These are phyloP conservation scores for Yamadazyma kitorensis DNA, from an alignment of 805 yeast genomes.

Conservation along the genomic window DNA sequence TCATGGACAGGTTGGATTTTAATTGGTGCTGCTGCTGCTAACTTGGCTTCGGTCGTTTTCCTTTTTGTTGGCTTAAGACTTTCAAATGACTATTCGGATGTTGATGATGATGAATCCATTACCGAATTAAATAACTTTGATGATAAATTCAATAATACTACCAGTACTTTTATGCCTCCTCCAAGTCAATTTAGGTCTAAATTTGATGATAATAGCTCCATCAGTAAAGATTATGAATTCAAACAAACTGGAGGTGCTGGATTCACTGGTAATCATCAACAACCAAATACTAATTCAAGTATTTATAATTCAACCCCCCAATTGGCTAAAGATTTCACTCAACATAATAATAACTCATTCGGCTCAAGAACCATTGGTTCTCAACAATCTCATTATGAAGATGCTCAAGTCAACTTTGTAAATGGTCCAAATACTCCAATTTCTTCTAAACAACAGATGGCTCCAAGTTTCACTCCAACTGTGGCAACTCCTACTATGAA, in stretches of 20 bases:
- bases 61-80: constrained; percentile 35
- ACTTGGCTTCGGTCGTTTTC: constrained; percentile 50
- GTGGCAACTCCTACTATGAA: constrained; percentile 24
- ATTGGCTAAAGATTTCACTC: constrained; percentile 32
- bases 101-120: constrained; percentile 14
- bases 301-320: constrained; percentile 32
- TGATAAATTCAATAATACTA: constrained; percentile 17
- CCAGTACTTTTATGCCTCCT: constrained; percentile 15
- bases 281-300: constrained; percentile 18
- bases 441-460: constrained; percentile 27
- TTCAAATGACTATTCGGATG: constrained; percentile 16
- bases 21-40: constrained; percentile 62
- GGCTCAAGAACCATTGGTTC: constrained; percentile 11
- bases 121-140: constrained; percentile 19
- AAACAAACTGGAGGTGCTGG: constrained; percentile 16
- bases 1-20: constrained; percentile 74
- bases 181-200: constrained; percentile 7
- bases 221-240: constrained; percentile 25
- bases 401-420: constrained; percentile 22
- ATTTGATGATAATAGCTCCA: constrained; percentile 17
- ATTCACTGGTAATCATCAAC: constrained; percentile 5
- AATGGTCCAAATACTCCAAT: constrained; percentile 35
- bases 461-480: constrained; percentile 28
- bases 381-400: constrained; percentile 14
- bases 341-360: constrained; percentile 13